phyloP scores from a whole-genome alignment of 73 alveolate species.

The Stentor roeselii region DNA sequence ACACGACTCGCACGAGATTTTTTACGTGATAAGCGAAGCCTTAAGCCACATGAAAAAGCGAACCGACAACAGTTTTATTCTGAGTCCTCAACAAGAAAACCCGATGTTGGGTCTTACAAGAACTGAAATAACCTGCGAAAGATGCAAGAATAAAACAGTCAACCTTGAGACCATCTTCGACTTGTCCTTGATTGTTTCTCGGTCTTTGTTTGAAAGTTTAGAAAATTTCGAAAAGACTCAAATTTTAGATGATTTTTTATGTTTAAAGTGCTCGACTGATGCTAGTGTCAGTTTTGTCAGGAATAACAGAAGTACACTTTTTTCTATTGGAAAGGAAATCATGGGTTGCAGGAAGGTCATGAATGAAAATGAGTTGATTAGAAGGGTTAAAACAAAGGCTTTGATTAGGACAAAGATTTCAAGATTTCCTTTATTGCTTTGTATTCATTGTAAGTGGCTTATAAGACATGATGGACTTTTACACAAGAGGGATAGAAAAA shows the following conservation, averaged over 20 bases:
- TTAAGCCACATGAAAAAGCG: not conserved
- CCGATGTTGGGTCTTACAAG: constrained; percentile 15
- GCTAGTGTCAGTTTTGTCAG: not conserved
- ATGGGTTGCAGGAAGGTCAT: not conserved
- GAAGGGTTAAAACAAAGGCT: not conserved
- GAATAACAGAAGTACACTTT: not conserved
- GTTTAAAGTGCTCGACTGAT: constrained; percentile 5
- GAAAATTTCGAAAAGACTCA: not conserved
- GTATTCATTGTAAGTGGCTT: constrained; percentile 20
- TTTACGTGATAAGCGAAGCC: constrained; percentile 10
- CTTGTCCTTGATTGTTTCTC: not conserved
- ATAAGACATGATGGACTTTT: not conserved
- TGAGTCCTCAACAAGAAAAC: not conserved
- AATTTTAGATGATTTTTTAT: not conserved
- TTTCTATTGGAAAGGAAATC: not conserved
- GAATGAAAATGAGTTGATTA: not conserved
- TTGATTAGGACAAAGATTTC: not conserved
- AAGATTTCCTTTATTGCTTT: not conserved
- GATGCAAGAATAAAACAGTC: not conserved
- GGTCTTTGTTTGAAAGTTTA: not conserved
- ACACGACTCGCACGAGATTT: constrained; percentile 20
- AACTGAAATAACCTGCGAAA: not conserved
- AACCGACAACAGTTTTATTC: not conserved
- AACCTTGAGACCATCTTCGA: not conserved
- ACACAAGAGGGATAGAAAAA: not conserved